Evolutionary conservation across 1,284 basidiomycete species (phyloP).

Genomic region (Marasmius fiardii): DNA sequence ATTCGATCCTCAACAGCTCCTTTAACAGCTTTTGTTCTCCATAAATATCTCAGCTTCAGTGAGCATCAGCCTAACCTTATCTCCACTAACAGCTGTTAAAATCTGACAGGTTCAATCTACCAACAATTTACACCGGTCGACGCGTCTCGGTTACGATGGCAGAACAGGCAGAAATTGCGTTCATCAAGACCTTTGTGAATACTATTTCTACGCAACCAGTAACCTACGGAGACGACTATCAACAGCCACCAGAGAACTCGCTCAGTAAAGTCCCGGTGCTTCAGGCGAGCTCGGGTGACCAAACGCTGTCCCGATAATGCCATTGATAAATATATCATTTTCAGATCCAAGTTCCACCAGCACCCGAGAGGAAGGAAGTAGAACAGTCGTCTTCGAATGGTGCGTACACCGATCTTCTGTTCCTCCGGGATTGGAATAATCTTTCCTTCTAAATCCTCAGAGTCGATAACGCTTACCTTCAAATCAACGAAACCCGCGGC

Average conservation of each 20-base stretch:
- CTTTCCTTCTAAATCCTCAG: constrained; percentile 31
- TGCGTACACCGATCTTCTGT: neutral
- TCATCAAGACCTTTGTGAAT: constrained; percentile 71
- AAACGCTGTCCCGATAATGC: neutral
- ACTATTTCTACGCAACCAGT: constrained; percentile 69
- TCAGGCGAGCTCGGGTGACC: constrained; percentile 45
- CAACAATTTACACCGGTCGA: no score
- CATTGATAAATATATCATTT: neutral
- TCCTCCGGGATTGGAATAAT: neutral
- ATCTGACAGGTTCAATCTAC: no score
- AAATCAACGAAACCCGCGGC: constrained; percentile 89
- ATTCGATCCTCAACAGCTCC: no score
- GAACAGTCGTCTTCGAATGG: constrained; percentile 14
- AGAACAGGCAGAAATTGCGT: constrained; percentile 63
- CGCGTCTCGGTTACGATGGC: constrained; percentile 22
- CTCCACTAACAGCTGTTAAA: no score
- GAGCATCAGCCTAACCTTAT: no score
- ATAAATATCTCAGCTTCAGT: no score
- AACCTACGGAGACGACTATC: constrained; percentile 71
- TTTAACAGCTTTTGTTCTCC: no score
- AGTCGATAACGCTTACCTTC: constrained; percentile 70
- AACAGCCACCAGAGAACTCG: constrained; percentile 67
- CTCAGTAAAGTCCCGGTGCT: constrained; percentile 74
- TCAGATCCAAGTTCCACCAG: constrained; percentile 2
- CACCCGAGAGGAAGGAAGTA: constrained; percentile 1